phyloP scores from a whole-genome alignment of 2,329 filamentous ascomycete genomes.

The Trichoderma pleuroti region DNA sequence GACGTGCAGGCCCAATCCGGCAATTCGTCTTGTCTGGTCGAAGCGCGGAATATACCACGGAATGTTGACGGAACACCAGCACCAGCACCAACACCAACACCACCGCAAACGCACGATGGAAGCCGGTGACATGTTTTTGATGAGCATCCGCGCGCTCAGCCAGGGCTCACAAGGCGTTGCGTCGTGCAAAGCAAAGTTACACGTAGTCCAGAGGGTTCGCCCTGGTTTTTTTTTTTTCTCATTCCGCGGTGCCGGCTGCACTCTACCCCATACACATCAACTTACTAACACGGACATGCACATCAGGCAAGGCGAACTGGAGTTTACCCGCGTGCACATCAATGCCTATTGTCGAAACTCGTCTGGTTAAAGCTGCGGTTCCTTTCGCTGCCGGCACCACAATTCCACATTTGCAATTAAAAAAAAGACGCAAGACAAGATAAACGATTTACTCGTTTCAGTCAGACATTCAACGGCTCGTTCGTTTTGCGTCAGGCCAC shows the following conservation, averaged over 20 bases:
- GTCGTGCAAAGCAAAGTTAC: background rate
- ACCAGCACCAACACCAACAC: background rate
- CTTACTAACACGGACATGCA: background rate
- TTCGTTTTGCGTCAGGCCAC: background rate
- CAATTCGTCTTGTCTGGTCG: constrained; percentile 4
- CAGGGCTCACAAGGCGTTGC: constrained; percentile 11
- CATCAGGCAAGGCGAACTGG: background rate
- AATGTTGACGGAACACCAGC: background rate
- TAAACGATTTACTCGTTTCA: background rate
- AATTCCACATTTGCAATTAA: background rate
- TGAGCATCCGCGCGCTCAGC: background rate
- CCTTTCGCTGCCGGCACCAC: background rate
- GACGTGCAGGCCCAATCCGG: constrained; percentile 15
- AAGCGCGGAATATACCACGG: background rate
- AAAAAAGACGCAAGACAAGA: background rate
- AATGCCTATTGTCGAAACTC: background rate
- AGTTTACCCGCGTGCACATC: background rate
- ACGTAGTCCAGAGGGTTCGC: too few species aligned
- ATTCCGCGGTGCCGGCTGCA: background rate
- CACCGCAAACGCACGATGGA: background rate
- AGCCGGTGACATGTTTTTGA: background rate
- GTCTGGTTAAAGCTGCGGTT: background rate
- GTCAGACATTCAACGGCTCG: background rate
- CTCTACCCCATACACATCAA: background rate
- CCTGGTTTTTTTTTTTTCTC: background rate